A percentile compares a stretch with the other conserved stretches of the same genome.
Evolutionary conservation across 192 early-diverging fungal species (phyloP).

Genomic region (Chytriomyces sp.): DNA sequence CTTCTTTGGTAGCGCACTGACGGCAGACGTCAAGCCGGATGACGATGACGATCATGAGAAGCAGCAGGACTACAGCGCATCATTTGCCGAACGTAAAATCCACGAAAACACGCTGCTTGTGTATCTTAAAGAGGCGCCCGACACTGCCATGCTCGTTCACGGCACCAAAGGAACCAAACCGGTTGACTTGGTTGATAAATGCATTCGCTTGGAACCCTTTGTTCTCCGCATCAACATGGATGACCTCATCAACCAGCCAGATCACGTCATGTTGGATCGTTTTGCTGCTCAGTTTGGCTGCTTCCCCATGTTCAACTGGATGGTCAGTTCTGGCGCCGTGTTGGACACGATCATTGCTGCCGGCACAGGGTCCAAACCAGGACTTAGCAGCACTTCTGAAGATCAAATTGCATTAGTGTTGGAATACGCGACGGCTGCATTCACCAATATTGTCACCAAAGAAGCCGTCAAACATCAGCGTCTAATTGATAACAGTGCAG

Average conservation of each 20-base stretch:
- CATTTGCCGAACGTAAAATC: conserved; percentile 65
- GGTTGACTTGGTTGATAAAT: conserved; percentile 73
- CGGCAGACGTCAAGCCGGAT: conserved; percentile 27
- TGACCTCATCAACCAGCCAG: conserved; percentile 73
- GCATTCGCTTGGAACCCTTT: conserved; percentile 65
- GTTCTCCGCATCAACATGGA: conserved; percentile 82
- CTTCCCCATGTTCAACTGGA: conserved; percentile 87
- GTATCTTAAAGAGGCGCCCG: conserved; percentile 65
- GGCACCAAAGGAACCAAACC: conserved; percentile 90
- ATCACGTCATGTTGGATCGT: conserved; percentile 72
- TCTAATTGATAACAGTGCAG: neutral
- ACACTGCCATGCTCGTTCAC: conserved; percentile 81
- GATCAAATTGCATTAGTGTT: conserved; percentile 85
- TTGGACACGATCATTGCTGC: conserved; percentile 86
- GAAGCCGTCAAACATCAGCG: conserved; percentile 43
- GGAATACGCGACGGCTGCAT: conserved; percentile 75
- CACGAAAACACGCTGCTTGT: conserved; percentile 60
- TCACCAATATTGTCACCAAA: conserved; percentile 62
- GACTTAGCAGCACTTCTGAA: conserved; percentile 80
- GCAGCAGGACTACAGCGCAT: conserved; percentile 1
- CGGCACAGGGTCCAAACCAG: conserved; percentile 88
- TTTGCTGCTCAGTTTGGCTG: conserved; percentile 89
- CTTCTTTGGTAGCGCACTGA: conserved; percentile 42
- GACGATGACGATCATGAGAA: conserved; percentile 10
- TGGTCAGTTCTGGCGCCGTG: conserved; percentile 62